Conservation (phyloP, 768 basidiomycete species). For the Pleurotus citrinopileatus region DNA sequence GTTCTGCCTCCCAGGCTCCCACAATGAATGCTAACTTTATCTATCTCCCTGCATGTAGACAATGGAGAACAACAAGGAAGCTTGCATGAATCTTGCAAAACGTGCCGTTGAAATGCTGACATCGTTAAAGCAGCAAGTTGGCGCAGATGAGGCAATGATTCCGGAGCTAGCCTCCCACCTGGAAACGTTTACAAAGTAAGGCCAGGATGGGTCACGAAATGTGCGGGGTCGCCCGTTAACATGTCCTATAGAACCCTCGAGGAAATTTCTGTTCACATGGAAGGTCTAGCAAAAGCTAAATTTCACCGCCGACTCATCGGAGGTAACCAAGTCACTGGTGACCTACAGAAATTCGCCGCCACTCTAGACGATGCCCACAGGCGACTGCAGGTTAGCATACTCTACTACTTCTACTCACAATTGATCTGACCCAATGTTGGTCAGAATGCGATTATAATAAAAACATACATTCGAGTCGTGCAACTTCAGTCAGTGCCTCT, state of each 20-base stretch:
- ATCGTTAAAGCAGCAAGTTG: not conserved
- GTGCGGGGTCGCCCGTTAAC: not conserved
- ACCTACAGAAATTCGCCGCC: not conserved
- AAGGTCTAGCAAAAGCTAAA: not conserved
- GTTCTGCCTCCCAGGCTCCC: too few species aligned
- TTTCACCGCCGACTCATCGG: not conserved
- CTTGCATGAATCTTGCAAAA: not conserved
- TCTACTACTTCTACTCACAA: not conserved
- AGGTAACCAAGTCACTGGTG: not conserved
- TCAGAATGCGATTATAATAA: not conserved
- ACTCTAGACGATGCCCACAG: not conserved
- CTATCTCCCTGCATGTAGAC: not conserved
- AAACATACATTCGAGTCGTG: not conserved
- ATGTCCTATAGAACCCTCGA: not conserved
- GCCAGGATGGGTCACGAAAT: not conserved
- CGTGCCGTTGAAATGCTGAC: not conserved
- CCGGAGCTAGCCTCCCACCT: not conserved
- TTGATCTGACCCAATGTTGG: not conserved
- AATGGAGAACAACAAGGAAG: not conserved
- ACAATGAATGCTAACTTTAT: too few species aligned
- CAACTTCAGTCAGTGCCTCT: not conserved
- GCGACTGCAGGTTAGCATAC: not conserved
- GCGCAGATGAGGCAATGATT: not conserved
- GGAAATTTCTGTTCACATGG: not conserved
- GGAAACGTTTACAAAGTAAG: not conserved